Base-by-base conservation (phyloP, 164 flowering plant genomes). In the Protea cynaroides region DNA sequence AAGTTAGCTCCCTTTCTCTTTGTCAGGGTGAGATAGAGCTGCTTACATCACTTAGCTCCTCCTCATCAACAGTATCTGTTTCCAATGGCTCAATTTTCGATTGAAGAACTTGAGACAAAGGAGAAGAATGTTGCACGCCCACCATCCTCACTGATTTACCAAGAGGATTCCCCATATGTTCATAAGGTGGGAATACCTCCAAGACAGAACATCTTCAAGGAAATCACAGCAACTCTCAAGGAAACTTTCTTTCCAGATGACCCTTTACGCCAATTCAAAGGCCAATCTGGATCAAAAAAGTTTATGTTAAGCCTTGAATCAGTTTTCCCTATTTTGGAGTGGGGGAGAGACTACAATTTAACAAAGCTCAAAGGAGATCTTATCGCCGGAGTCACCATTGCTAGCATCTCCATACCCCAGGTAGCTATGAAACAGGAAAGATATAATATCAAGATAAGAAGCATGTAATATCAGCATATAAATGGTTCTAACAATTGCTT, bases 341-440 rank as follows among this genome's bases (percentile, higher is more conserved):
- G 93, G 96, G 87, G 79, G 1, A 71, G 83, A 65, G 58, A 57
- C 47, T 90, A 90, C 72, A 84, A 74, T 65, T 67, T 83, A 1
- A 38, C 44, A 0, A 84, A 82, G 59, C 77, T 90, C 24, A 76
- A 71, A 78, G 88, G 93, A n/a, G 96, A 90, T 71, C 58, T 90
- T 15, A 74, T 90, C 59, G 79, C 93, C 2, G 96, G 96, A 25
- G 78, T 89, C 57, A 87, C 93, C 52, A 87, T 89, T 77, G 96
- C 96, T 15, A 89, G 93, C 72, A 86, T 89, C 49, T 83, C 87
- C 76, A 87, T 89, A 66, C 96, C 96, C 69, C 96, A 89, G 92
- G 90, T 87, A 74, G 46, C 51, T 47, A 49, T 25, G 14, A 44
- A 9, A 1, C 36, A 40, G 15, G 5, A 4, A 29, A 24, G 15